A percentile compares a stretch with the other conserved stretches of the same genome.
These are phyloP conservation scores for Aphanomyces cochlioides DNA, from an alignment of 352 stramenopile genomes.

Conservation along the genomic window DNA sequence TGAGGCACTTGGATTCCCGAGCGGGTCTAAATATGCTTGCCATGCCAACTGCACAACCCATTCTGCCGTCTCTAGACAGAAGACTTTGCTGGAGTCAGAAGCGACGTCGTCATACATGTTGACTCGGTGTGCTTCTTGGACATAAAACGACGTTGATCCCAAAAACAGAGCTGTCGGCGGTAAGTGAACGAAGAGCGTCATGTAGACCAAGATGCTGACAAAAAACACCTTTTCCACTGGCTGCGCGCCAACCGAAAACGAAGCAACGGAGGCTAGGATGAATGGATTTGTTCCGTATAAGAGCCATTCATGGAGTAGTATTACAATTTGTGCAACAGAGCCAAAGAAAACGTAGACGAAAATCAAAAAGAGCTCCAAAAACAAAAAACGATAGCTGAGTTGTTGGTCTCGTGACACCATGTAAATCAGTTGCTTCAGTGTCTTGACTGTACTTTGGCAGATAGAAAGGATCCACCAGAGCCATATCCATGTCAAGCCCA, in stretches of 20 bases:
- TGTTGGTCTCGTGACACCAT: constrained; percentile 85
- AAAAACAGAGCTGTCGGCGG: constrained; percentile 48
- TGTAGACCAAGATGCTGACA: constrained; percentile 75
- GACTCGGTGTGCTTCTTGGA: constrained; percentile 57
- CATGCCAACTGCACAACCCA: constrained; percentile 81
- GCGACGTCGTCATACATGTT: constrained; percentile 58
- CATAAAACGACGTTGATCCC: constrained; percentile 63
- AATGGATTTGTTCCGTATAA: constrained; percentile 63
- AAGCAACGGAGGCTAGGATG: constrained; percentile 58
- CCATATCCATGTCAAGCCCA: constrained; percentile 62
- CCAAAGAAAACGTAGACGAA: constrained; percentile 67
- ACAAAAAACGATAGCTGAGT: constrained; percentile 81
- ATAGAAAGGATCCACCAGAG: constrained; percentile 65
- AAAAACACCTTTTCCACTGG: constrained; percentile 73
- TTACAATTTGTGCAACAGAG: constrained; percentile 62
- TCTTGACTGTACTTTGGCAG: constrained; percentile 47
- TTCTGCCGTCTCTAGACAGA: constrained; percentile 81
- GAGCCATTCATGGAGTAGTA: constrained; percentile 60
- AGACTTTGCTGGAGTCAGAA: constrained; percentile 64
- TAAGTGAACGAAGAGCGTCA: constrained; percentile 81
- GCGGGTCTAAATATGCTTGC: constrained; percentile 84
- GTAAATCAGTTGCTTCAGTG: constrained; percentile 73
- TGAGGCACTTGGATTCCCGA: constrained; percentile 64
- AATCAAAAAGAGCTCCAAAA: constrained; percentile 71
- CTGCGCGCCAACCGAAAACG: constrained; percentile 46